Evolutionary conservation across 345 rosid genomes (phyloP), one percentile per base, ranked within the genome.

Genomic region (Pugionium cornutum): DNA sequence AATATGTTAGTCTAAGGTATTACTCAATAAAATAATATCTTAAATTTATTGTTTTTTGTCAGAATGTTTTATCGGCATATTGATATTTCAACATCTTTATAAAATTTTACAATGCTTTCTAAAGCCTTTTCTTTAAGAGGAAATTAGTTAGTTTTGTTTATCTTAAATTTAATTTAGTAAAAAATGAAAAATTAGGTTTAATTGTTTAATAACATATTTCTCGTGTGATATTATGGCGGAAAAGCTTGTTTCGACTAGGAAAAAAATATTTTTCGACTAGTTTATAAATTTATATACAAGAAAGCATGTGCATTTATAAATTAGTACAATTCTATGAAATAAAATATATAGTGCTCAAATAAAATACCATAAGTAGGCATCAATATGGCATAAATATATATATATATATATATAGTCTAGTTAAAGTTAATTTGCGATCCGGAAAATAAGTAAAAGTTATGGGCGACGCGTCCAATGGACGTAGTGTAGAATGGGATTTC

Each of bases 351-450:
- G 29, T 45, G 35, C 8, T 34, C 28, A 58, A 58, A 52, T 29
- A 52, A 45, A 58, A 36, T 50, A 66, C 49, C 44, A 46, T 36
- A 65, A 34, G 62, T 66, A 66, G 72, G 56, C 30, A 46, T 43
- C 48, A 58, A 73, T 59, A 63, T 55, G 58, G 43, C 64, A 70
- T 18, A 18, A 18, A 18, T 18, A 18, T 0, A 18, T 18, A 18
- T 40, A 18, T 18, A 18, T 0, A 18, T 18, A 18, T 40, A 40
- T 8, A 53, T 39, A 63, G 72, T 59, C 72, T 59, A 72, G 10
- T 62, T 52, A 72, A 66, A 72, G 62, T 73, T 65, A 65, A 66
- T 73, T 7, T 66, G 57, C 46, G 63, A 73, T 45, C 57, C 50
- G 43, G 42, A 53, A 45, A 42, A 42, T 45, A 31, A 51, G 52